Evolutionary conservation across 2,329 filamentous ascomycete species (phyloP).

Genomic region (Fusarium protoensiforme): DNA sequence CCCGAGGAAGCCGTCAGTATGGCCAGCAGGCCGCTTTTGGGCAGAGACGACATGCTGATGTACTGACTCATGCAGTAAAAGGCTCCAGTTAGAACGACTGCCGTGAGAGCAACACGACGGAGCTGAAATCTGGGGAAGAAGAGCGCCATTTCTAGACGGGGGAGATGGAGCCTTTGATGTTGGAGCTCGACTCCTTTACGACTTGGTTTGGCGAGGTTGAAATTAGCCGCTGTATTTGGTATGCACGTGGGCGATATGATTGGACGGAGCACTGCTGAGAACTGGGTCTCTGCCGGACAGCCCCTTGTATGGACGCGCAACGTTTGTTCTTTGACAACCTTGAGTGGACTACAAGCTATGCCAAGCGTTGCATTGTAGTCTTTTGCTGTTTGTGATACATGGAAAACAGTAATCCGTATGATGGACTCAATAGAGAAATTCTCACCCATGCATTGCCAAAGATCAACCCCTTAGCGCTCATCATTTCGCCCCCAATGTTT

Average conservation of each 20-base stretch:
- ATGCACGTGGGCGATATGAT: slow-evolving; percentile 28
- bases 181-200: neutral
- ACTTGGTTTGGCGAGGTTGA: neutral
- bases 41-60: slow-evolving; percentile 21
- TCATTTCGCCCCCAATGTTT: neutral
- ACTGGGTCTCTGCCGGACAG: neutral
- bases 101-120: slow-evolving; percentile 7
- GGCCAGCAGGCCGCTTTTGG: slow-evolving; percentile 18
- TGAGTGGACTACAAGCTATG: neutral
- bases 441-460: neutral
- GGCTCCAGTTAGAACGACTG: slow-evolving; percentile 1
- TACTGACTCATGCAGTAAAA: slow-evolving; percentile 21
- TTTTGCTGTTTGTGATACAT: neutral
- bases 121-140: slow-evolving; percentile 13
- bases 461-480: neutral
- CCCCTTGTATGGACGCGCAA: neutral
- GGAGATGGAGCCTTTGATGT: neutral
- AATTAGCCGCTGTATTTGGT: slow-evolving; percentile 28
- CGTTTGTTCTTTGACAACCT: neutral
- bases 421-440: neutral
- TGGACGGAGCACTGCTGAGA: slow-evolving; percentile 11
- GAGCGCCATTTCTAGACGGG: slow-evolving; percentile 14
- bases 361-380: neutral
- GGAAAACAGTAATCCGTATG: neutral
- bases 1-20: slow-evolving; percentile 23